phyloP scores from a whole-genome alignment of 306 rosid genomes.

The Ochetophila trinervis region DNA sequence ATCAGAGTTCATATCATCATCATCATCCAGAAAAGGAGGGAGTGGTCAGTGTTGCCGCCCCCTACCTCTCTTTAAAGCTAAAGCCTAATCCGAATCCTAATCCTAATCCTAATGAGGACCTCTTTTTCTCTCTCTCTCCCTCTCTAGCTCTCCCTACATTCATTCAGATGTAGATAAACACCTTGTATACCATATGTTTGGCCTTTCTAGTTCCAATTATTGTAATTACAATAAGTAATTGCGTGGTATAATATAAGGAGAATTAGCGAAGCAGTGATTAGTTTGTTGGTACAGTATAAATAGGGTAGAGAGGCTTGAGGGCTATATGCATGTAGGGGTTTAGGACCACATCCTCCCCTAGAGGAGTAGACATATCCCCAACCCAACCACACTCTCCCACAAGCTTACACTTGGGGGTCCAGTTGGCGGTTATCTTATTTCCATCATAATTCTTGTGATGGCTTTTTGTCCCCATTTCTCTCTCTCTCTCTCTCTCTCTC shows the following conservation, averaged over 20 bases:
- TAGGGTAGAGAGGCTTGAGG: no score
- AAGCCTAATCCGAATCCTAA: not conserved
- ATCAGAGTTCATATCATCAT: constrained; percentile 19
- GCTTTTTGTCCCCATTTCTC: constrained; percentile 18
- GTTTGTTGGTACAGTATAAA: no score
- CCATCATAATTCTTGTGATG: constrained; percentile 15
- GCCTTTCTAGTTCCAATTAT: not conserved
- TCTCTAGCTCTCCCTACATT: not conserved
- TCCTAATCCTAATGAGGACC: constrained; percentile 19
- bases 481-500: not conserved
- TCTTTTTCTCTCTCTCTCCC: not conserved
- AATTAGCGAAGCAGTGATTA: no score
- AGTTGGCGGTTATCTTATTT: constrained; percentile 7
- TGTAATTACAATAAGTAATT: no score
- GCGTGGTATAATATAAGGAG: no score
- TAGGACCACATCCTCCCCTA: constrained; percentile 11
- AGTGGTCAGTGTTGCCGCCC: constrained; percentile 15
- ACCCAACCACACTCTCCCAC: constrained; percentile 8
- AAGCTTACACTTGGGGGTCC: constrained; percentile 4
- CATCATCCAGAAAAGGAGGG: constrained; percentile 13
- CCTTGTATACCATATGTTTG: no score
- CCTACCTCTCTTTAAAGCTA: constrained; percentile 12
- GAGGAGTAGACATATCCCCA: not conserved
- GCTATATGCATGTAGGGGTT: not conserved
- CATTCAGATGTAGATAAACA: no score